phyloP scores from a whole-genome alignment of 1,284 basidiomycete genomes.

The Puccinia coronata region DNA sequence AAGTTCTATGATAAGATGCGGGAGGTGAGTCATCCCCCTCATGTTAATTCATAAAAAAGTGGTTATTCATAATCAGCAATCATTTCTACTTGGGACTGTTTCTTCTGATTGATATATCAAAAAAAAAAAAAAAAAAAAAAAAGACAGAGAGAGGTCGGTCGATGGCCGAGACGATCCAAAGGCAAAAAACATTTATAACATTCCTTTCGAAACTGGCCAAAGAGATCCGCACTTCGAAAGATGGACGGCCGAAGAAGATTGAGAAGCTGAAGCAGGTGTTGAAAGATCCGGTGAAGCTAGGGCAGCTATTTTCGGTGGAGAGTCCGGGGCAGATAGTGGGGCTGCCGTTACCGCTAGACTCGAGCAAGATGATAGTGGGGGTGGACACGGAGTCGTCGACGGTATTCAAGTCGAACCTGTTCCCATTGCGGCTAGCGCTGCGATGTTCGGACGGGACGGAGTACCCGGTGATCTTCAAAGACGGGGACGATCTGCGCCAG shows the following conservation, averaged over 20 bases:
- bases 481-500: conserved; percentile 96
- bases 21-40: conserved; percentile 65
- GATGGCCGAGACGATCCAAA: conserved; percentile 74
- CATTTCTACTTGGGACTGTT: conserved; percentile 34
- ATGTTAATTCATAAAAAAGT: background rate
- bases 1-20: conserved; percentile 82
- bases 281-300: conserved; percentile 75
- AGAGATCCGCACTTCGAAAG: conserved; percentile 84
- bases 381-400: conserved; percentile 87
- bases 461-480: conserved; percentile 96
- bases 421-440: conserved; percentile 86
- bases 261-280: conserved; percentile 84
- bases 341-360: conserved; percentile 75
- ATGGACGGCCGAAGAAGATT: conserved; percentile 92
- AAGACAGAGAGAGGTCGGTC: conserved; percentile 73
- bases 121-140: too few species aligned
- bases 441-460: conserved; percentile 61
- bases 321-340: conserved; percentile 62
- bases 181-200: conserved; percentile 83
- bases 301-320: conserved; percentile 70
- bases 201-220: conserved; percentile 78
- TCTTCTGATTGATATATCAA: too few species aligned
- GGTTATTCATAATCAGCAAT: conserved; percentile 44
- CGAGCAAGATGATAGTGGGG: conserved; percentile 75
- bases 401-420: conserved; percentile 96